Conservation (phyloP, 768 basidiomycete species). For the Lanmaoa pseudosensibilis region DNA sequence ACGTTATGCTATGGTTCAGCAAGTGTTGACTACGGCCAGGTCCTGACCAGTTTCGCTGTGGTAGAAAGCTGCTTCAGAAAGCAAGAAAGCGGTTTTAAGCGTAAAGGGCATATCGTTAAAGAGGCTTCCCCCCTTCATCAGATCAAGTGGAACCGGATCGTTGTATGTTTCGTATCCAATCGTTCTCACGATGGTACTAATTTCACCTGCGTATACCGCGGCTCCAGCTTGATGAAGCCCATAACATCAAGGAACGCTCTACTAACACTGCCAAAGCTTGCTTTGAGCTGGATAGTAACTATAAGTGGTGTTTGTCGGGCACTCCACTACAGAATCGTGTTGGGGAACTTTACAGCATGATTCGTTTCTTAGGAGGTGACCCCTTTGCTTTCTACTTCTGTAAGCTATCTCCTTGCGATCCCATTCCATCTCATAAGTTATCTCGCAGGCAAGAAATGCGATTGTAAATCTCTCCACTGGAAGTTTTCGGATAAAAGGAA, state of each 20-base stretch:
- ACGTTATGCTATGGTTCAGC: neutral
- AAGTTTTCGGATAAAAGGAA: slow-evolving; percentile 76
- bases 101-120: slow-evolving; percentile 78
- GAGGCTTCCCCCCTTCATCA: slow-evolving; percentile 85
- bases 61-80: slow-evolving; percentile 91
- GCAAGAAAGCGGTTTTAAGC: slow-evolving; percentile 89
- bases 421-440: neutral
- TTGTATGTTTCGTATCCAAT: slow-evolving; percentile 45
- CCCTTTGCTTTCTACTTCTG: slow-evolving; percentile 93
- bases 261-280: slow-evolving; percentile 98
- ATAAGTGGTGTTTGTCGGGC: slow-evolving; percentile 94
- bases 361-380: slow-evolving; percentile 90
- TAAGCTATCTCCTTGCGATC: slow-evolving; percentile 34
- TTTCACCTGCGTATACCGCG: neutral
- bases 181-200: neutral
- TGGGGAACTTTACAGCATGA: slow-evolving; percentile 95
- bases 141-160: slow-evolving; percentile 80
- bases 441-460: slow-evolving; percentile 74
- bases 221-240: slow-evolving; percentile 87
- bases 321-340: slow-evolving; percentile 97
- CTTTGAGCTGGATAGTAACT: slow-evolving; percentile 80
- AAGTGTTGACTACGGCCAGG: slow-evolving; percentile 39
- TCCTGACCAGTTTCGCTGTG: slow-evolving; percentile 85
- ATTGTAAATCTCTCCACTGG: slow-evolving; percentile 97
- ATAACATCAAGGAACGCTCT: slow-evolving; percentile 94